Evolutionary conservation across 148 eudicot species (phyloP), one percentile per base, ranked within the genome.

Genomic region (Chenopodium album): DNA sequence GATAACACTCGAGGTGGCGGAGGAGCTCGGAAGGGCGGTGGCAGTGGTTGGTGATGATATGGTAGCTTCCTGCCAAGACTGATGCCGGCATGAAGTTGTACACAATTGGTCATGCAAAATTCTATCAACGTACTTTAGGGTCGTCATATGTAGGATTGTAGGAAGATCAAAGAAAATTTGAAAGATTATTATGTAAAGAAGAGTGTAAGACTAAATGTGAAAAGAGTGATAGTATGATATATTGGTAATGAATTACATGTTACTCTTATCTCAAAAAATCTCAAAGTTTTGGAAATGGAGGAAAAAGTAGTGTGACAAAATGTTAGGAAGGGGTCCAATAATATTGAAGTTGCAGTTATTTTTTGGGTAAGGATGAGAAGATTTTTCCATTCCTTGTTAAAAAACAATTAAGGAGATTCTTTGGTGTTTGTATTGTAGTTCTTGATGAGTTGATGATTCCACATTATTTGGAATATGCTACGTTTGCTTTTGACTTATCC

Each of bases 271-370:
- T 56, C 22, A 56, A 67, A 67, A 31, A 28, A 67, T 26, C 71
- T 29, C 22, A 56, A 14, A 17, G 19, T 28, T 67, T 67, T 67
- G 37, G 71, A 29, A 67, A 26, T 4, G 10, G 16, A 22, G 32
- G 34, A 26, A 28, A 69, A 69, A 69, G 19, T 31, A 31, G 2
- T 34, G 41, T 69, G 46, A 69, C 22, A 69, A 5, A 12, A 13
- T 69, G 10, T 69, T 20, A 69, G 73, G 46, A 69, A 69, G 73
- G 46, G 73, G 73, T 69, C 73, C 73, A 69, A 69, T 69, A 16
- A 69, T 69, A 19, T 17, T 6, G 2, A 11, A 66, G 17, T 9
- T 12, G 71, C 71, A 28, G 62, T 23, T 66, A 66, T 66, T 28
- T 41, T 9, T 26, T 26, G 73, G 73, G 46, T 69, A 69, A 69